phyloP scores from a whole-genome alignment of 805 yeast genomes.

The Schwanniomyces sp. region DNA sequence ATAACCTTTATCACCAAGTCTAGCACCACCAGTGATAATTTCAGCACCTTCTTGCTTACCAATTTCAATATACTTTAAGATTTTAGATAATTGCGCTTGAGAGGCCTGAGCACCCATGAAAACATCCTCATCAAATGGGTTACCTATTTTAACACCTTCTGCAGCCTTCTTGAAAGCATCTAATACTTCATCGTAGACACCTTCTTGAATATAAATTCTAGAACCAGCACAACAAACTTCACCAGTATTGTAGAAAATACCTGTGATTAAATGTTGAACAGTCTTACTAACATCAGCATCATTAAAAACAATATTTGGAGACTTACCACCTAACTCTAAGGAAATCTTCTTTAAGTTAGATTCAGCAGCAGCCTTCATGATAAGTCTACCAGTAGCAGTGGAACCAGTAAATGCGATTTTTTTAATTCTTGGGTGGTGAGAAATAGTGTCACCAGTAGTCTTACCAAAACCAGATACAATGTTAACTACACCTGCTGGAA shows the following conservation, averaged over 20 bases:
- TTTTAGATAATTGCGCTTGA: slow-evolving; percentile 72
- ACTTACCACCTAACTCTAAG: slow-evolving; percentile 94
- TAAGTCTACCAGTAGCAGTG: slow-evolving; percentile 82
- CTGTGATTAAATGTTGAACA: slow-evolving; percentile 70
- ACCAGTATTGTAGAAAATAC: slow-evolving; percentile 93
- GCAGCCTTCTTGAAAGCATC: slow-evolving; percentile 61
- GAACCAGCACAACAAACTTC: slow-evolving; percentile 97
- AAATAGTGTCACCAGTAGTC: slow-evolving; percentile 78
- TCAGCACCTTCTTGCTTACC: slow-evolving; percentile 87
- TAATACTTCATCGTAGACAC: slow-evolving; percentile 75
- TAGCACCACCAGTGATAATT: slow-evolving; percentile 79
- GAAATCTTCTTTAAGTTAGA: slow-evolving; percentile 87
- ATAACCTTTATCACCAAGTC: slow-evolving; percentile 68
- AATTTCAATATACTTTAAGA: slow-evolving; percentile 69
- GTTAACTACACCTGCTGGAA: slow-evolving; percentile 90
- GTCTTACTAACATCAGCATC: slow-evolving; percentile 82
- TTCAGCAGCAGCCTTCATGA: slow-evolving; percentile 77
- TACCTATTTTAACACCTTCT: slow-evolving; percentile 65
- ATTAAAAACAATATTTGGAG: slow-evolving; percentile 84
- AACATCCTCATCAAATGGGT: slow-evolving; percentile 75
- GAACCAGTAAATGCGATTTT: slow-evolving; percentile 96
- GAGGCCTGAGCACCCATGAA: slow-evolving; percentile 95
- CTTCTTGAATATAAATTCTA: slow-evolving; percentile 84
- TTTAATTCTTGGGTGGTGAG: slow-evolving; percentile 76
- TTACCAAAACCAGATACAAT: slow-evolving; percentile 85